Evolutionary conservation across 116 monocot genomes (phyloP).

Genomic region (Papilionanthe hybrid): DNA sequence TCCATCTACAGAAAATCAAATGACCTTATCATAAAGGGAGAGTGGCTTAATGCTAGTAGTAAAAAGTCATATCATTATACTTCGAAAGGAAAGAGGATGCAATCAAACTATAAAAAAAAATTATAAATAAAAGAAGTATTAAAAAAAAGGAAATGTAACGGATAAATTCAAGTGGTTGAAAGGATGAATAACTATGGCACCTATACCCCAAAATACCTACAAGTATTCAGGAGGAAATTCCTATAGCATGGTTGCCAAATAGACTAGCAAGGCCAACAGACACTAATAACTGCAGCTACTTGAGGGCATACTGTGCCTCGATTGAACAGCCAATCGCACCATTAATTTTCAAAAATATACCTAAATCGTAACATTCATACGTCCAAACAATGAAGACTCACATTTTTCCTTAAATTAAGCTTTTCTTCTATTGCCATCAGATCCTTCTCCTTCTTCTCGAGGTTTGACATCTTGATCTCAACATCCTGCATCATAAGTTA

Average conservation of each 20-base stretch:
- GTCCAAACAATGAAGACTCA: constrained; percentile 14
- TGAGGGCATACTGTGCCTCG: background rate
- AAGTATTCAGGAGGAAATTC: background rate
- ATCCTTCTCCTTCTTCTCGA: constrained; percentile 50
- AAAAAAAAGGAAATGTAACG: background rate
- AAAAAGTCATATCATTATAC: background rate
- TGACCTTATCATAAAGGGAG: background rate
- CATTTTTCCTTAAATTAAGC: constrained; percentile 59
- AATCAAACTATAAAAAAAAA: background rate
- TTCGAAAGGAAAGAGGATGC: background rate
- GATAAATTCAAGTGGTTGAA: background rate
- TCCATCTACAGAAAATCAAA: background rate
- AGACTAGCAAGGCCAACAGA: background rate
- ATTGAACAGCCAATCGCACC: background rate
- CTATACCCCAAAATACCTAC: too few species aligned
- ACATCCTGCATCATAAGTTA: constrained; percentile 44
- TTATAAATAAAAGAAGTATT: background rate
- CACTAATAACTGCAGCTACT: background rate
- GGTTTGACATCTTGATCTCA: constrained; percentile 24
- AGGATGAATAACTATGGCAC: too few species aligned
- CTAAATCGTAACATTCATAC: background rate
- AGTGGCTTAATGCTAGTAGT: background rate
- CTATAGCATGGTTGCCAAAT: background rate
- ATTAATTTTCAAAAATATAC: background rate
- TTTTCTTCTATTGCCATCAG: constrained; percentile 54